phyloP scores from a whole-genome alignment of 2,329 filamentous ascomycete species.

The Stenocarpella maydis region DNA sequence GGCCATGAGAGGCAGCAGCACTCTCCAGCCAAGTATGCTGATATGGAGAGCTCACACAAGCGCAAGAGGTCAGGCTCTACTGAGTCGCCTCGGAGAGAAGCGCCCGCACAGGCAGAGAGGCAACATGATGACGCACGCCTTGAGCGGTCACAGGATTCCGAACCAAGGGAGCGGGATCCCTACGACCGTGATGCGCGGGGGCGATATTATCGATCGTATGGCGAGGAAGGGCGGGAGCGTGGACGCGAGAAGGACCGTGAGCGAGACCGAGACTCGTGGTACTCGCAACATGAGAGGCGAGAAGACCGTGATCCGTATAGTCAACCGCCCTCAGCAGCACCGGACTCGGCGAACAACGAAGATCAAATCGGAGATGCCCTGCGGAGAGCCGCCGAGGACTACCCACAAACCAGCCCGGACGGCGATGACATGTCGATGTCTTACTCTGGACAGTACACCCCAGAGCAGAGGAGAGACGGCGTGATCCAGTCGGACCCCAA shows the following conservation, averaged over 20 bases:
- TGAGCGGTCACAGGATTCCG: slow-evolving; percentile 36
- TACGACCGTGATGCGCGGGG: slow-evolving; percentile 36
- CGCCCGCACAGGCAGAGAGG: slow-evolving; percentile 42
- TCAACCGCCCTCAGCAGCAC: slow-evolving; percentile 54
- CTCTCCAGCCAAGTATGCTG: slow-evolving; percentile 50
- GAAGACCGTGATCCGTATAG: slow-evolving; percentile 58
- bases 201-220: slow-evolving; percentile 54
- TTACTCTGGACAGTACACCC: slow-evolving; percentile 55
- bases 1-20: slow-evolving; percentile 53
- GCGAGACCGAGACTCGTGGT: slow-evolving; percentile 58
- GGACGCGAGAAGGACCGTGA: slow-evolving; percentile 44
- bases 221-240: slow-evolving; percentile 56
- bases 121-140: slow-evolving; percentile 45
- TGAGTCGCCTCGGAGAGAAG: slow-evolving; percentile 54
- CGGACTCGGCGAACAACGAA: slow-evolving; percentile 56
- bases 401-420: slow-evolving; percentile 62
- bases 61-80: slow-evolving; percentile 75
- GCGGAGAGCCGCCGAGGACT: slow-evolving; percentile 57
- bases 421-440: slow-evolving; percentile 55
- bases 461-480: slow-evolving; percentile 57
- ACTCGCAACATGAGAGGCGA: slow-evolving; percentile 51
- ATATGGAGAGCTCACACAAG: slow-evolving; percentile 63
- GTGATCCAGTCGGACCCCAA: slow-evolving; percentile 68
- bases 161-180: slow-evolving; percentile 37
- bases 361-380: slow-evolving; percentile 58